phyloP scores from a whole-genome alignment of 352 stramenopile genomes.

The Phytopythium cucurbitacearum region DNA sequence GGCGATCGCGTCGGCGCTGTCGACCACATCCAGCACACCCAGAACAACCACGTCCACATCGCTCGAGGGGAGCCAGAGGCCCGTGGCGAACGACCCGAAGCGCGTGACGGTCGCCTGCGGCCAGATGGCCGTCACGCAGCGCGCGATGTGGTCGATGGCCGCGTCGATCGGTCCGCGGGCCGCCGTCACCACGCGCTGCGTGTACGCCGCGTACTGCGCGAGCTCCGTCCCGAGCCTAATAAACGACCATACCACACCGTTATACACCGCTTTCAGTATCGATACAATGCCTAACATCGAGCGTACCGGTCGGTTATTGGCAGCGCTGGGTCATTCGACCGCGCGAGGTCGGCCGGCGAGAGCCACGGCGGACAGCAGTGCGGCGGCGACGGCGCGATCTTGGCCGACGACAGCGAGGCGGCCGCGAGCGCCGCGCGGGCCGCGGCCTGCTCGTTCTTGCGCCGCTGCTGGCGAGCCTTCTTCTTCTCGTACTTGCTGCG shows the following conservation, averaged over 20 bases:
- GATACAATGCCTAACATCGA: neutral
- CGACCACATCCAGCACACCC: slow-evolving; percentile 19
- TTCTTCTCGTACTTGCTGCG: slow-evolving; percentile 42
- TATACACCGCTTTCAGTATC: neutral
- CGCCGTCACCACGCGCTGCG: slow-evolving; percentile 43
- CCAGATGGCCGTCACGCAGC: slow-evolving; percentile 67
- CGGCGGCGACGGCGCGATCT: slow-evolving; percentile 11
- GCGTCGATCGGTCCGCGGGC: slow-evolving; percentile 60
- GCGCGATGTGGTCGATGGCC: slow-evolving; percentile 64
- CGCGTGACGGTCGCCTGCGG: slow-evolving; percentile 63
- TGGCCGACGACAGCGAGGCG: slow-evolving; percentile 10
- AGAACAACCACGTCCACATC: slow-evolving; percentile 89
- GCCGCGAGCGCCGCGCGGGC: slow-evolving; percentile 25
- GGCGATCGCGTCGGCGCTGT: neutral
- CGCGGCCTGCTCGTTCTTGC: slow-evolving; percentile 25
- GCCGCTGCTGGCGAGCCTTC: slow-evolving; percentile 29
- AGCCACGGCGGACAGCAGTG: slow-evolving; percentile 10
- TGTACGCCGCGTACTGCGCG: slow-evolving; percentile 59
- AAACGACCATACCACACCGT: neutral
- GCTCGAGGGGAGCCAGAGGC: slow-evolving; percentile 84
- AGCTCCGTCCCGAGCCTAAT: slow-evolving; percentile 57
- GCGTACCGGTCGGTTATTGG: slow-evolving; percentile 12
- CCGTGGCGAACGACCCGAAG: slow-evolving; percentile 84
- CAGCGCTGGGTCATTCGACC: slow-evolving; percentile 15
- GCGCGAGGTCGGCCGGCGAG: neutral